A percentile compares a stretch with the other conserved stretches of the same genome.
phyloP scores from a whole-genome alignment of 805 yeast species.

The Yarrowia sp. region DNA sequence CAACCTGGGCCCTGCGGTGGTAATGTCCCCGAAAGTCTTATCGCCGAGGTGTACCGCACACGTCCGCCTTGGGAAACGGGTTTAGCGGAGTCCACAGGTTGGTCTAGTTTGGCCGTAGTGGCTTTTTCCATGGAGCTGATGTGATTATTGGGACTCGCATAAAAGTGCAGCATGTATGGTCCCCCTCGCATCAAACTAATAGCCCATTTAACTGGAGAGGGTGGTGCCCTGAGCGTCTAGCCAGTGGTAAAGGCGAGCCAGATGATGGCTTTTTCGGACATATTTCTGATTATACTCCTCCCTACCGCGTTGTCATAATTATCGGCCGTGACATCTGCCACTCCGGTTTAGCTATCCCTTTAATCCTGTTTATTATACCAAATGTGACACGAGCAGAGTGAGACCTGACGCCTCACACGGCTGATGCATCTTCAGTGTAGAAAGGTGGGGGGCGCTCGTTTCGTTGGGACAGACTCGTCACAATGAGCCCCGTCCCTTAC shows the following conservation, averaged over 20 bases:
- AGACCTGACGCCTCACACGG: background rate
- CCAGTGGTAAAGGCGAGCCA: no score
- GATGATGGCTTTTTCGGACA: no score
- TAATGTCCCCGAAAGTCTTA: no score
- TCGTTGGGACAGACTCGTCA: background rate
- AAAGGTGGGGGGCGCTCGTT: background rate
- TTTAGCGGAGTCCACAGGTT: background rate
- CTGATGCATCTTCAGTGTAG: background rate
- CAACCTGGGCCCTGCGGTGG: no score
- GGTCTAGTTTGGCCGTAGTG: conserved; percentile 6
- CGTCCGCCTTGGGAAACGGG: background rate
- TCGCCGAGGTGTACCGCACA: no score
- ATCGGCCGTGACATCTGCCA: conserved; percentile 2
- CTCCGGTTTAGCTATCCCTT: conserved; percentile 15
- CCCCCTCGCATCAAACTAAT: conserved; percentile 16
- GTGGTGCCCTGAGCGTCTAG: no score
- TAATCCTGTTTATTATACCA: background rate
- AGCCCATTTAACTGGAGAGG: background rate
- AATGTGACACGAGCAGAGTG: conserved; percentile 1
- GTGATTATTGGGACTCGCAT: conserved; percentile 13
- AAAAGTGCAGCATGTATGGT: conserved; percentile 13
- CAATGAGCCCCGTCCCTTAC: background rate
- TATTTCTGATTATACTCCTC: background rate
- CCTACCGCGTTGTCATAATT: background rate
- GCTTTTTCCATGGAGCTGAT: conserved; percentile 12